Conservation (phyloP, 257 asterid genomes). For the Fraxinus americana region DNA sequence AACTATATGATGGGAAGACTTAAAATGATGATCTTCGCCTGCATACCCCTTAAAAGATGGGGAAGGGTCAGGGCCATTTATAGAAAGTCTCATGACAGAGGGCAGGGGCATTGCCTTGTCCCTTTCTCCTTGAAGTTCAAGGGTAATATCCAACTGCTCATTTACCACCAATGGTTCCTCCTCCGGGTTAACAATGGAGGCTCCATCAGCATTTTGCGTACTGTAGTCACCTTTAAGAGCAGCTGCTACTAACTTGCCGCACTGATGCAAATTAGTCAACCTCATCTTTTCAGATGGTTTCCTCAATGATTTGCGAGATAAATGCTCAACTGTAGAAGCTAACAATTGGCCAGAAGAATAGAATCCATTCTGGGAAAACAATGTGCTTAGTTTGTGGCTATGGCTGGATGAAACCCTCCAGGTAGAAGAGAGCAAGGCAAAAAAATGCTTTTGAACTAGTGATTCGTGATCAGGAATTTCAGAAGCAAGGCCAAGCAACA, state of each 20-base stretch:
- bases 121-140: conserved; percentile 50
- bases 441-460: conserved; percentile 79
- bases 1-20: conserved; percentile 44
- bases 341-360: conserved; percentile 41
- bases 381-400: conserved; percentile 31
- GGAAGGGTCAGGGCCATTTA: conserved; percentile 52
- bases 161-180: conserved; percentile 41
- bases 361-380: conserved; percentile 47
- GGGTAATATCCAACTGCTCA: conserved; percentile 66
- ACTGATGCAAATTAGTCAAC: conserved; percentile 60
- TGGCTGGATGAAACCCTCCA: conserved; percentile 56
- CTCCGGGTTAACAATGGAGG: conserved; percentile 34
- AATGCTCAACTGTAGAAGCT: conserved; percentile 30
- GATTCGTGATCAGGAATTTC: conserved; percentile 75
- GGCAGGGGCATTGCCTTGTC: conserved; percentile 51
- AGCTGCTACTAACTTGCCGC: conserved; percentile 73
- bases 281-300: conserved; percentile 43
- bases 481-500: conserved; percentile 67
- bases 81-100: conserved; percentile 47
- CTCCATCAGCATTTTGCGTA: conserved; percentile 33
- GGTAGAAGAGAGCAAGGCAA: conserved; percentile 66
- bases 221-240: conserved; percentile 48
- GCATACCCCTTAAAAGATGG: conserved; percentile 33
- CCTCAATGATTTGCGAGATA: conserved; percentile 26
- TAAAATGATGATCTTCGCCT: conserved; percentile 40